Conservation (phyloP, 495 filamentous ascomycete species). For the Beverwykella pulmonaria region DNA sequence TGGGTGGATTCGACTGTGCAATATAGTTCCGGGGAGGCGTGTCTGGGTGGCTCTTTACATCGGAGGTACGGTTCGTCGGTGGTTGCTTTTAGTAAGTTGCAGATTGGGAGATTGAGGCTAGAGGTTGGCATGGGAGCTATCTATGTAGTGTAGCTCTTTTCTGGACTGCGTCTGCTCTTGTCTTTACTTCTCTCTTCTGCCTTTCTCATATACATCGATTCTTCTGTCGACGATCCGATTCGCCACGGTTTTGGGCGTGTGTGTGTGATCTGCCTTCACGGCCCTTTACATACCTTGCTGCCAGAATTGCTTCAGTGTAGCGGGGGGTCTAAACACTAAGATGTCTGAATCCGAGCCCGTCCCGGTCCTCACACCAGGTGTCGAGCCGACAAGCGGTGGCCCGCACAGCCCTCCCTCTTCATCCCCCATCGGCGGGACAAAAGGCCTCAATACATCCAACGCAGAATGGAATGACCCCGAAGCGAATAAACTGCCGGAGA, state of each 20-base stretch:
- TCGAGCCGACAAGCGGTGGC: constrained; percentile 28
- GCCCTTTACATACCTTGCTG: neutral
- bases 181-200: neutral
- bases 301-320: neutral
- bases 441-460: constrained; percentile 16
- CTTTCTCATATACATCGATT: neutral
- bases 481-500: constrained; percentile 42
- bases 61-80: neutral
- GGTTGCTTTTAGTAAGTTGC: neutral
- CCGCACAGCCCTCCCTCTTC: constrained; percentile 23
- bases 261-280: neutral
- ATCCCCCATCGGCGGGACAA: neutral
- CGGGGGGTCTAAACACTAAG: neutral
- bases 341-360: constrained; percentile 27
- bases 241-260: neutral
- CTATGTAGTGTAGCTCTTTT: neutral
- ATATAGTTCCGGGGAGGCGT: neutral
- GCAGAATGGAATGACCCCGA: constrained; percentile 41
- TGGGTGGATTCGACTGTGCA: neutral
- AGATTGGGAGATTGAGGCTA: neutral
- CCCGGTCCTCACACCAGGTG: constrained; percentile 20
- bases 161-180: neutral
- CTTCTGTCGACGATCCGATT: neutral
- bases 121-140: neutral
- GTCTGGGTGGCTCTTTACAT: neutral